phyloP scores from a whole-genome alignment of 352 stramenopile species.

The Phytophthora ramorum region DNA sequence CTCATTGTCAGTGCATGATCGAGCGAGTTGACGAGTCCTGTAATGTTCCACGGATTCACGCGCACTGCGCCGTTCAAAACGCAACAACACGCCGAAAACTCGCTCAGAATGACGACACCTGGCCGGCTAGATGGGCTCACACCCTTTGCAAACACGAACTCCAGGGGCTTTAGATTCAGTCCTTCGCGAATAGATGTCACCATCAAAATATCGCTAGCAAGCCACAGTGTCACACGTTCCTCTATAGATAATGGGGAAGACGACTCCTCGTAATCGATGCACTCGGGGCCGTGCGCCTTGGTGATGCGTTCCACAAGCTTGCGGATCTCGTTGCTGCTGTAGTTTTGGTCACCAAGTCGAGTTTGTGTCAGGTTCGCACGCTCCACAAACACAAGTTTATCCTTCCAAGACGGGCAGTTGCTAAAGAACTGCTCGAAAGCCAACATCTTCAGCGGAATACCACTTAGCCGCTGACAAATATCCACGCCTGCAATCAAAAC shows the following conservation, averaged over 20 bases:
- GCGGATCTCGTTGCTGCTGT: slow-evolving; percentile 85
- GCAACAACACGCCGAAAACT: slow-evolving; percentile 96
- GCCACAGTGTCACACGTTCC: slow-evolving; percentile 94
- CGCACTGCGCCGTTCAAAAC: slow-evolving; percentile 96
- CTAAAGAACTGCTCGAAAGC: slow-evolving; percentile 97
- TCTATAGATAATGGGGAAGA: slow-evolving; percentile 85
- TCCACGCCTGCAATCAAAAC: slow-evolving; percentile 94
- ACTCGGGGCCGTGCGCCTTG: slow-evolving; percentile 64
- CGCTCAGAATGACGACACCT: slow-evolving; percentile 96
- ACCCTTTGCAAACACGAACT: slow-evolving; percentile 93
- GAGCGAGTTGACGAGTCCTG: slow-evolving; percentile 90
- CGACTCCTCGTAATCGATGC: slow-evolving; percentile 92
- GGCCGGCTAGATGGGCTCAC: slow-evolving; percentile 61
- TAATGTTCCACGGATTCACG: slow-evolving; percentile 98
- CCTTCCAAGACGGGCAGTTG: slow-evolving; percentile 95
- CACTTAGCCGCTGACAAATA: slow-evolving; percentile 94
- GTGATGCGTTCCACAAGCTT: slow-evolving; percentile 87
- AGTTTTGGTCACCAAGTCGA: slow-evolving; percentile 92
- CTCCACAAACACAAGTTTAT: slow-evolving; percentile 96
- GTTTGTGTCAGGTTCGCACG: slow-evolving; percentile 89
- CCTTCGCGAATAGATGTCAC: slow-evolving; percentile 96
- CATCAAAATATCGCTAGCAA: slow-evolving; percentile 96
- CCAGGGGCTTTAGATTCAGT: slow-evolving; percentile 97
- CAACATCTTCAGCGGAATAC: slow-evolving; percentile 95
- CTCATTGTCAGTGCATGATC: slow-evolving; percentile 95